These are phyloP conservation scores for Phytophthora palmivora DNA, from an alignment of 352 stramenopile species.

Conservation along the genomic window DNA sequence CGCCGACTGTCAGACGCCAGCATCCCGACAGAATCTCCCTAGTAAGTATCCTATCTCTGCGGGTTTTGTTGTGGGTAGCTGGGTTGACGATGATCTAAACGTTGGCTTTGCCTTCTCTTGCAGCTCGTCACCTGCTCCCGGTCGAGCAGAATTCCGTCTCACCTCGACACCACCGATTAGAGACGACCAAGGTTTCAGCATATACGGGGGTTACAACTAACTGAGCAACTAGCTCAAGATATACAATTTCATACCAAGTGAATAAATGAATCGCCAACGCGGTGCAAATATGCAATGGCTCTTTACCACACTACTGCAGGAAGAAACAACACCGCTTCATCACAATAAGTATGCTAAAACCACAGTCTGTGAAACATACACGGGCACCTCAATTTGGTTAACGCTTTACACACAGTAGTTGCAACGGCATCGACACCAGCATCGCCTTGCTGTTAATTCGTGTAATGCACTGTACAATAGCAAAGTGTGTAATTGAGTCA, in stretches of 20 bases:
- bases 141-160: conserved; percentile 34
- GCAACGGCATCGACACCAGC: too few relatives aligned
- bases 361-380: too few relatives aligned
- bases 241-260: conserved; percentile 19
- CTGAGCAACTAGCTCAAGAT: conserved; percentile 16
- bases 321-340: too few relatives aligned
- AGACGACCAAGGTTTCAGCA: conserved; percentile 29
- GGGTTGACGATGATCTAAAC: too few relatives aligned
- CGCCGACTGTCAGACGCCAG: conserved; percentile 79
- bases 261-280: conserved; percentile 31
- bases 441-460: too few relatives aligned
- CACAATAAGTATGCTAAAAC: too few relatives aligned
- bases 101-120: conserved; percentile 9
- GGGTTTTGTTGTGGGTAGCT: neutral
- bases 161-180: conserved; percentile 19
- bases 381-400: too few relatives aligned
- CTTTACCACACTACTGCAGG: too few relatives aligned
- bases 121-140: conserved; percentile 33
- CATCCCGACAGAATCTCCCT: conserved; percentile 71
- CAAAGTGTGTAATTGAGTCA: too few relatives aligned
- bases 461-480: too few relatives aligned
- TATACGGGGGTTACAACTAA: conserved; percentile 29
- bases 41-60: conserved; percentile 47
- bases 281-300: too few relatives aligned
- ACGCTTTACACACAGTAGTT: too few relatives aligned